phyloP scores from a whole-genome alignment of 2,329 filamentous ascomycete species.

The Penicillium sp. region DNA sequence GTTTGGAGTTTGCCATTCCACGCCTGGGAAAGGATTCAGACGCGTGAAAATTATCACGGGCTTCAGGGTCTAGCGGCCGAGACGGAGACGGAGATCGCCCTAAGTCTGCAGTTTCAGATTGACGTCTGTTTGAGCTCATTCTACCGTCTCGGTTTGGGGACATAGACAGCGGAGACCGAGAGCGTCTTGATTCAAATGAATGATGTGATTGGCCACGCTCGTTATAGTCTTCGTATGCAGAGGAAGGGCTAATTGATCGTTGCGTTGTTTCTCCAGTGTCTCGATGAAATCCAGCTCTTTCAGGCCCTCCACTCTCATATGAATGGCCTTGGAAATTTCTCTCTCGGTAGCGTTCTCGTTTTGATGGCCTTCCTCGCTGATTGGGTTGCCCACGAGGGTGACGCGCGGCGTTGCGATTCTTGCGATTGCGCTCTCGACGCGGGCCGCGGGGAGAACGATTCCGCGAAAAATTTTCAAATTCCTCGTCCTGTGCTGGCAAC shows the following conservation, averaged over 20 bases:
- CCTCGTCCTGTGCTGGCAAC: conserved; percentile 28
- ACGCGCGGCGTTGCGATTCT: conserved; percentile 24
- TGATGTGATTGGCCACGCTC: conserved; percentile 33
- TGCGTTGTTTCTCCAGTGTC: conserved; percentile 4
- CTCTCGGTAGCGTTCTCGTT: conserved; percentile 27
- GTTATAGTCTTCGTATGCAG: conserved; percentile 24
- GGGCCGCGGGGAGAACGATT: conserved; percentile 36
- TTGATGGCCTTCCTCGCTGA: conserved; percentile 32
- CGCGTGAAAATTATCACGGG: conserved; percentile 22
- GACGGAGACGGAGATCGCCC: conserved; percentile 31
- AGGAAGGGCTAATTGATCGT: conserved; percentile 26
- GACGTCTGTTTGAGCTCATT: conserved; percentile 28
- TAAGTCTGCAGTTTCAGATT: conserved; percentile 25
- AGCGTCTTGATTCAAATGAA: conserved; percentile 28
- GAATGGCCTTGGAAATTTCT: conserved; percentile 22
- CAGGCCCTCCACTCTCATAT: conserved; percentile 31
- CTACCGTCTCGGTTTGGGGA: conserved; percentile 19
- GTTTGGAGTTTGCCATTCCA: conserved; percentile 30
- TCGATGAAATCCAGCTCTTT: conserved; percentile 25
- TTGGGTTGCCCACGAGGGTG: conserved; percentile 35
- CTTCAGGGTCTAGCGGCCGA: conserved; percentile 31
- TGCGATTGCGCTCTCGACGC: conserved; percentile 23
- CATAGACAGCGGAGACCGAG: conserved; percentile 27
- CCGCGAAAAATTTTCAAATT: conserved; percentile 30
- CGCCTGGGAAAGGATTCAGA: conserved; percentile 33